Evolutionary conservation across 2,329 filamentous ascomycete genomes (phyloP).

Genomic region (Scytalidium sp.): DNA sequence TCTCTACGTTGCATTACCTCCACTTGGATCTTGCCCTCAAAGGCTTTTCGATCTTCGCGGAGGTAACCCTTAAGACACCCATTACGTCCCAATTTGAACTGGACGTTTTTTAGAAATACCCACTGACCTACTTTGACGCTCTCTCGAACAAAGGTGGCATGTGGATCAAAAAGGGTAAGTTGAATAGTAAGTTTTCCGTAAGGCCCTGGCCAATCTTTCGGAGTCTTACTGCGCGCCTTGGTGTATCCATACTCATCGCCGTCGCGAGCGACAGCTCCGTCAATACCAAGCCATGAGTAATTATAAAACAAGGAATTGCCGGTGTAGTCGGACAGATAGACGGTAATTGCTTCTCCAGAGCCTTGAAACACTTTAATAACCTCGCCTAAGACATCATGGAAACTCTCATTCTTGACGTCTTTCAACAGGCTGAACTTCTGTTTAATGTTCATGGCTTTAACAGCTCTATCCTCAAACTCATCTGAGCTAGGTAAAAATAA

Average conservation of each 20-base stretch:
- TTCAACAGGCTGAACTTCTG: slow-evolving; percentile 64
- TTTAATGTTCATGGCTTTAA: slow-evolving; percentile 40
- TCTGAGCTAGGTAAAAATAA: slow-evolving; percentile 36
- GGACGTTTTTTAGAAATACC: slow-evolving; percentile 69
- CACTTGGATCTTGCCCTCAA: slow-evolving; percentile 56
- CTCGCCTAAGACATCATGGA: slow-evolving; percentile 69
- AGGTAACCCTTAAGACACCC: slow-evolving; percentile 69
- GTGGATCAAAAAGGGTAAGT: slow-evolving; percentile 67
- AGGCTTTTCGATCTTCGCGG: slow-evolving; percentile 52
- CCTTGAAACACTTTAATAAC: slow-evolving; percentile 57
- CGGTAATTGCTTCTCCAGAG: slow-evolving; percentile 46
- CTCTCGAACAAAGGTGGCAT: slow-evolving; percentile 56
- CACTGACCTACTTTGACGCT: slow-evolving; percentile 58
- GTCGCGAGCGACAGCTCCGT: slow-evolving; percentile 35
- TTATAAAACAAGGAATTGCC: slow-evolving; percentile 60
- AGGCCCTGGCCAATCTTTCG: slow-evolving; percentile 66
- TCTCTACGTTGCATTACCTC: slow-evolving; percentile 40
- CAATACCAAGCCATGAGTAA: slow-evolving; percentile 28
- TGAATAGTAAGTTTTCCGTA: slow-evolving; percentile 69
- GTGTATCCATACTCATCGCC: slow-evolving; percentile 56
- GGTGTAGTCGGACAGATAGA: slow-evolving; percentile 86
- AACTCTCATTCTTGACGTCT: slow-evolving; percentile 53
- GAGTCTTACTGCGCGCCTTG: slow-evolving; percentile 25
- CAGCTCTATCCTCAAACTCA: slow-evolving; percentile 39
- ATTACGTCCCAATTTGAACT: slow-evolving; percentile 56